Percentiles rank a stretch among this genome's conserved stretches.
Conservation (phyloP, 2,329 filamentous ascomycete species). For the Tolypocladium tundrense region DNA sequence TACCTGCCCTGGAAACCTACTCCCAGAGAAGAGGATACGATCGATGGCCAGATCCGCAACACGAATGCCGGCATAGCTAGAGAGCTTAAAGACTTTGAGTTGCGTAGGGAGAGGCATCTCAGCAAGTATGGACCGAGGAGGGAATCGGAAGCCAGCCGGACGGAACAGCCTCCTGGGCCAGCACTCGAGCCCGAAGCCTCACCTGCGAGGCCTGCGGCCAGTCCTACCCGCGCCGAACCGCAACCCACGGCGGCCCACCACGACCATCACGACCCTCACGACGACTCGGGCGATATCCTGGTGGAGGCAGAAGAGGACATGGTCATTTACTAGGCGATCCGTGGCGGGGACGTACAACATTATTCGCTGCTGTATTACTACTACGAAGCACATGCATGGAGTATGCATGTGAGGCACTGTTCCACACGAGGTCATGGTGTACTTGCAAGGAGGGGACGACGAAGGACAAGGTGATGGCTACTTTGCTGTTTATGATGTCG, state of each 20-base stretch:
- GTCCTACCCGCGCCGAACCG: neutral
- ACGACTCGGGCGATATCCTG: constrained; percentile 67
- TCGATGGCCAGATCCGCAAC: constrained; percentile 60
- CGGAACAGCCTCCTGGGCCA: constrained; percentile 15
- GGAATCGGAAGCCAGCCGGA: constrained; percentile 16
- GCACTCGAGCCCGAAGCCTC: constrained; percentile 4
- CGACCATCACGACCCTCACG: constrained; percentile 31
- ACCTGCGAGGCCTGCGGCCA: neutral
- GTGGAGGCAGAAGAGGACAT: constrained; percentile 82
- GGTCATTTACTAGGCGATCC: constrained; percentile 63
- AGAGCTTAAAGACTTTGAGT: constrained; percentile 55
- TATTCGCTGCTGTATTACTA: neutral
- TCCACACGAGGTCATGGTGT: neutral
- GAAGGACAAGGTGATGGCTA: neutral
- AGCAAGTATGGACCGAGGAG: constrained; percentile 13
- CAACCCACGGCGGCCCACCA: neutral
- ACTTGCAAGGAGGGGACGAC: neutral
- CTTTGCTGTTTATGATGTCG: neutral
- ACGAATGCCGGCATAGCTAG: constrained; percentile 51
- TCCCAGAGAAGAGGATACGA: constrained; percentile 55
- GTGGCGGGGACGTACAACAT: neutral
- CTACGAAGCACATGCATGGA: neutral
- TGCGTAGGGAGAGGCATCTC: constrained; percentile 29
- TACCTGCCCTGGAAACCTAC: constrained; percentile 77
- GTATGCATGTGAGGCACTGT: neutral